Base-by-base conservation (phyloP, 116 monocot genomes). In the Phalaenopsis hybrid region DNA sequence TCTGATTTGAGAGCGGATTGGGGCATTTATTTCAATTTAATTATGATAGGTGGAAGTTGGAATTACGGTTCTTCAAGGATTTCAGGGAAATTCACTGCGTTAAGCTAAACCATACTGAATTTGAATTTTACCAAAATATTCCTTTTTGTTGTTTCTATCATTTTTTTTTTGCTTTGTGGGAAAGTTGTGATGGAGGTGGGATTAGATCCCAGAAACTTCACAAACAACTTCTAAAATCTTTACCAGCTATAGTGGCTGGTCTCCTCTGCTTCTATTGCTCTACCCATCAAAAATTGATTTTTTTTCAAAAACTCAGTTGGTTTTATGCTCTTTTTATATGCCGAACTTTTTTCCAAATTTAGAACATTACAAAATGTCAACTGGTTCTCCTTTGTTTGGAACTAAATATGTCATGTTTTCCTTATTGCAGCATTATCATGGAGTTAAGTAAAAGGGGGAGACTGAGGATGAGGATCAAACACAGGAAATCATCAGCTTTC, bases 391-490 rank as follows among this genome's bases (percentile, higher is more conserved):
- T 75, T 55, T 51, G 31, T 80, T 57, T 82, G 75, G 37, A 81
- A 80, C 73, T 72, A 49, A 81, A 88, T 83, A 82, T 70, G 85
- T 77, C 86, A 20, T 82, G 67, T 82, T 85, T 81, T 84, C 61
- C 83, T 77, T 82, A 78, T 78, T 88, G 87, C 87, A 86, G 84
- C 81, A 85, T 87, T 92, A 16, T 88, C 41, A 84, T 87, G 92
- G 85, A 82, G 85, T 80, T 92, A 85, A 85, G 86, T 79, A 85
- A 51, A 76, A 84, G 58, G 72, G 58, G 79, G 55, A 70, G 84
- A 82, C 87, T 91, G 90, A 91, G 85, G 90, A 90, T 90, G 90
- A 89, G 81, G 88, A 89, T 81, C 92, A 92, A 88, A 85, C 80
- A 90, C 81, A 79, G 86, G 83, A 93, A 89, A 89, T 88, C 93